A percentile compares a stretch with the other conserved stretches of the same genome.
These are phyloP conservation scores for Powellomyces hirtus DNA, from an alignment of 192 early-diverging fungal genomes.

Conservation along the genomic window DNA sequence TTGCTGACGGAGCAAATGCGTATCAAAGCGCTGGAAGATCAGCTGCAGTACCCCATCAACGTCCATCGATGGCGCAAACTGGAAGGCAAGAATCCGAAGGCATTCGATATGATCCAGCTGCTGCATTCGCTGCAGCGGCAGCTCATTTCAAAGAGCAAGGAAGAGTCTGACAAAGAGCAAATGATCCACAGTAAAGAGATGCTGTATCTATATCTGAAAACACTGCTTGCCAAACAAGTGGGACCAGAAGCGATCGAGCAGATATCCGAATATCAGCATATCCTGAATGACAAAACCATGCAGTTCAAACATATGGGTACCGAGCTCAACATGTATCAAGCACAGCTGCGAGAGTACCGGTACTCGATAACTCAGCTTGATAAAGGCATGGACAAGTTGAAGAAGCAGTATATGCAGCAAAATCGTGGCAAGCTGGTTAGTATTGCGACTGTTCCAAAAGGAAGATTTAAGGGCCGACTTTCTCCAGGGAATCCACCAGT, in stretches of 20 bases:
- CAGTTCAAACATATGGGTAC: conserved; percentile 61
- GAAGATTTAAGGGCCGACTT: background rate
- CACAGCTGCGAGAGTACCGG: conserved; percentile 53
- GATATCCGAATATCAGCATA: conserved; percentile 46
- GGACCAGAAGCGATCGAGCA: conserved; percentile 65
- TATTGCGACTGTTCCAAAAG: background rate
- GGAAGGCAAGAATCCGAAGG: conserved; percentile 60
- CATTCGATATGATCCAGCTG: conserved; percentile 56
- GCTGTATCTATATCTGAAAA: conserved; percentile 57
- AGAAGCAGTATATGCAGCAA: conserved; percentile 18
- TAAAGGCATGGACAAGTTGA: conserved; percentile 33
- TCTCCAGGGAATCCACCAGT: background rate
- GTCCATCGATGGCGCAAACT: conserved; percentile 65
- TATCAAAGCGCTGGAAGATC: conserved; percentile 61
- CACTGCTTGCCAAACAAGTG: conserved; percentile 53
- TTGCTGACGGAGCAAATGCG: conserved; percentile 43
- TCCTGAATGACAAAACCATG: conserved; percentile 55
- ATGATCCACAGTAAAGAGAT: conserved; percentile 53
- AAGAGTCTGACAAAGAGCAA: conserved; percentile 49
- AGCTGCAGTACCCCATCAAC: conserved; percentile 61
- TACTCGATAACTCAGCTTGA: conserved; percentile 46
- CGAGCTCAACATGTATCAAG: conserved; percentile 60
- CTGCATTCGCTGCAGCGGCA: conserved; percentile 60
- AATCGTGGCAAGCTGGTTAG: conserved; percentile 1
- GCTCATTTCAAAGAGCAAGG: conserved; percentile 54